A percentile compares a stretch with the other conserved stretches of the same genome.
These are phyloP conservation scores for Cryptococcus sp. DNA, from an alignment of 1,284 basidiomycete species.

Conservation along the genomic window DNA sequence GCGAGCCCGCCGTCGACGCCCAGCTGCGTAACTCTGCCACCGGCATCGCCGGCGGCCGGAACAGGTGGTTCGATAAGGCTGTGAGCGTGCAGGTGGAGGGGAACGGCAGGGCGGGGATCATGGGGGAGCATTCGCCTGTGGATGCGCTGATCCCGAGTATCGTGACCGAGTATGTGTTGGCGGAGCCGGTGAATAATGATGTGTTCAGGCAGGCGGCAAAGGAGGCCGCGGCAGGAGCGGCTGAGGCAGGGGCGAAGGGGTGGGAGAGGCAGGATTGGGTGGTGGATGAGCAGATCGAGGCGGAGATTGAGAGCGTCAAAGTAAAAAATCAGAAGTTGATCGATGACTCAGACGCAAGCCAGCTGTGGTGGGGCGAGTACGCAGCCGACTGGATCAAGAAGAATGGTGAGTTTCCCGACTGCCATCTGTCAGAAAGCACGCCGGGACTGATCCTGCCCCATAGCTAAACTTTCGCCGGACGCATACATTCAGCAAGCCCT, in stretches of 20 bases:
- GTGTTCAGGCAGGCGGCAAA: constrained; percentile 39
- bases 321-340: constrained; percentile 62
- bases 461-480: constrained; percentile 77
- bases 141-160: constrained; percentile 91
- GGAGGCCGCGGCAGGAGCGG: neutral
- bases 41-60: constrained; percentile 64
- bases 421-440: neutral
- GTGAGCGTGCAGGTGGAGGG: constrained; percentile 79
- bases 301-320: constrained; percentile 63
- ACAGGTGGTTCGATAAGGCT: constrained; percentile 93
- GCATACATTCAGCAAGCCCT: constrained; percentile 90
- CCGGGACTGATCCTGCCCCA: neutral
- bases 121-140: constrained; percentile 88
- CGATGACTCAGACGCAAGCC: constrained; percentile 76
- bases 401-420: constrained; percentile 55
- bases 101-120: constrained; percentile 77
- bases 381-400: constrained; percentile 89
- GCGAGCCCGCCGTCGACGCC: constrained; percentile 60
- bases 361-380: constrained; percentile 81
- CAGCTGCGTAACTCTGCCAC: constrained; percentile 75
- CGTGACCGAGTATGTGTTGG: constrained; percentile 78
- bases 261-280: constrained; percentile 76
- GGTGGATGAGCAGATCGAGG: constrained; percentile 60
- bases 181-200: constrained; percentile 59
- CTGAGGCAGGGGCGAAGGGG: constrained; percentile 55